Conservation (phyloP, 345 rosid species). For the Rhizophora mangle region DNA sequence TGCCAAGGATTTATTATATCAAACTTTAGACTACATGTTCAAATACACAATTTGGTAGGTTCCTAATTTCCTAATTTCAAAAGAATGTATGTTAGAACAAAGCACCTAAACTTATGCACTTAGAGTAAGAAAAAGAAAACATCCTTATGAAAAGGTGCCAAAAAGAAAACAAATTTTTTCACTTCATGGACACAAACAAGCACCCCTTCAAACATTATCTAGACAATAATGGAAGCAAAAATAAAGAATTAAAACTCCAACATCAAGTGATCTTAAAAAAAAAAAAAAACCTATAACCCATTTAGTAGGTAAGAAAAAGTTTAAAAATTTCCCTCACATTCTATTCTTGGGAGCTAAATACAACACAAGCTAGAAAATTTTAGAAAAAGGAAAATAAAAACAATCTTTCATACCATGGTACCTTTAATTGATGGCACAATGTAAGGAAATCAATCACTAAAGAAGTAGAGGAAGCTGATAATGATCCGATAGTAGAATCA, state of each 20-base stretch:
- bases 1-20: background rate
- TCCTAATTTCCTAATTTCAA: background rate
- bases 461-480: conserved; percentile 16
- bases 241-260: background rate
- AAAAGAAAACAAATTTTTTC: too few relatives aligned
- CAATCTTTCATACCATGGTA: background rate
- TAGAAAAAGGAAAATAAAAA: background rate
- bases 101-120: too few relatives aligned
- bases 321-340: background rate
- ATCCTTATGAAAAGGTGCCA: too few relatives aligned
- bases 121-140: too few relatives aligned
- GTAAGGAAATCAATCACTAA: conserved; percentile 30
- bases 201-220: background rate
- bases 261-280: background rate
- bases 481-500: conserved; percentile 19
- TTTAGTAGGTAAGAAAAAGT: background rate
- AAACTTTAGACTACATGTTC: background rate
- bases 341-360: too few relatives aligned
- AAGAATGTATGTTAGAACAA: background rate
- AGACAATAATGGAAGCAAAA: background rate
- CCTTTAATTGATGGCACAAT: conserved; percentile 26
- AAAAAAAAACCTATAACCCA: background rate
- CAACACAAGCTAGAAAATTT: background rate
- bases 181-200: background rate
- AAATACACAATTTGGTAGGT: background rate